Evolutionary conservation across 805 yeast genomes (phyloP).

Genomic region (Lipomyces yamadae): DNA sequence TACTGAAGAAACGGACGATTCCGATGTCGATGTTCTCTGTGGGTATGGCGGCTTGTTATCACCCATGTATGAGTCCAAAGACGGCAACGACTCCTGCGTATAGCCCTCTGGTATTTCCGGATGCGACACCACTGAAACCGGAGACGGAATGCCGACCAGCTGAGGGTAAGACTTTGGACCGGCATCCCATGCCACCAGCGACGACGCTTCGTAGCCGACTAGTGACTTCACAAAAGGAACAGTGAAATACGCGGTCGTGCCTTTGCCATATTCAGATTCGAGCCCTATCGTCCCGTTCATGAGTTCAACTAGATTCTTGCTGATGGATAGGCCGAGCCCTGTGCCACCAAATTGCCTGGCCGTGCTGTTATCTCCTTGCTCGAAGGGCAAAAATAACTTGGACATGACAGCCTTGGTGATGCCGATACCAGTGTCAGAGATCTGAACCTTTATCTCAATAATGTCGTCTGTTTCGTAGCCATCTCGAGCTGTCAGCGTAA

Average conservation of each 20-base stretch:
- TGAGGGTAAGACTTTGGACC: constrained; percentile 3
- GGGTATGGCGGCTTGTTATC: neutral
- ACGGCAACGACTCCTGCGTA: neutral
- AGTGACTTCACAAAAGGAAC: constrained; percentile 38
- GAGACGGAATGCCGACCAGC: neutral
- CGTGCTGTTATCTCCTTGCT: constrained; percentile 62
- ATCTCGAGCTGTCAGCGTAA: constrained; percentile 47
- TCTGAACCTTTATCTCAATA: constrained; percentile 43
- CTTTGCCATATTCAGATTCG: constrained; percentile 54
- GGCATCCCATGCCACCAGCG: constrained; percentile 19
- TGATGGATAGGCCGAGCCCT: constrained; percentile 57
- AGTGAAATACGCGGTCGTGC: constrained; percentile 53
- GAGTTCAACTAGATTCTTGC: constrained; percentile 54
- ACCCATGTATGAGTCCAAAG: neutral
- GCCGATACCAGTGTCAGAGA: constrained; percentile 59
- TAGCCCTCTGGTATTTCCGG: neutral
- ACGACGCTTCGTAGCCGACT: constrained; percentile 7
- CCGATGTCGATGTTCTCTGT: constrained; percentile 1
- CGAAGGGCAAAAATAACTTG: constrained; percentile 58
- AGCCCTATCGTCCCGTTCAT: constrained; percentile 57
- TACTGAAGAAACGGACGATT: neutral
- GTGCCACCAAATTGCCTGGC: constrained; percentile 59
- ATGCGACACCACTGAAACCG: neutral
- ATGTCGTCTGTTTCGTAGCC: constrained; percentile 49
- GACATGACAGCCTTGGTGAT: constrained; percentile 53